Percentiles rank a stretch among this genome's conserved stretches.
Conservation (phyloP, 306 rosid genomes). For the Arachis stenosperma region DNA sequence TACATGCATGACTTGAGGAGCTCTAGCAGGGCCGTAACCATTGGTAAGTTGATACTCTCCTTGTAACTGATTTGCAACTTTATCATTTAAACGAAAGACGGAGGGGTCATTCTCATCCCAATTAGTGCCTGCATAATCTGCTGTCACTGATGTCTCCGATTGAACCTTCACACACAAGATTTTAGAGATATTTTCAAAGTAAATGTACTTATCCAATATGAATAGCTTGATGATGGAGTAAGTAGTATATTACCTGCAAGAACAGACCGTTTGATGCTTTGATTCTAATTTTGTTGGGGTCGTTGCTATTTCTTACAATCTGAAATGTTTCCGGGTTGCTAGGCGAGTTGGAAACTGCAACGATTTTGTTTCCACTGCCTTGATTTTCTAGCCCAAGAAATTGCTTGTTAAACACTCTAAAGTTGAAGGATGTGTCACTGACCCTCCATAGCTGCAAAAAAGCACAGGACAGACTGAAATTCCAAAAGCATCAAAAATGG, state of each 20-base stretch:
- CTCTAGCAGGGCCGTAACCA: constrained; percentile 62
- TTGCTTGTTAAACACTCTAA: constrained; percentile 46
- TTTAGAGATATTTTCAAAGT: too few species aligned
- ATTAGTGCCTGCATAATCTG: constrained; percentile 51
- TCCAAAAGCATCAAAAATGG: neutral
- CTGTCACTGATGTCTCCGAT: constrained; percentile 47
- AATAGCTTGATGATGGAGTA: neutral
- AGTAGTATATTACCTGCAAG: constrained; percentile 47
- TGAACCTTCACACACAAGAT: constrained; percentile 39
- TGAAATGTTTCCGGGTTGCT: constrained; percentile 45
- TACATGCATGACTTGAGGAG: constrained; percentile 53
- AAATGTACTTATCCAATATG: neutral
- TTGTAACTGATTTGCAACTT: constrained; percentile 19
- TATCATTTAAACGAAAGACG: constrained; percentile 37
- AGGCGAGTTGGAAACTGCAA: constrained; percentile 45
- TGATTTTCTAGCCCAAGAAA: constrained; percentile 41
- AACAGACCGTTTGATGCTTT: constrained; percentile 55
- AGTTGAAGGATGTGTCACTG: constrained; percentile 51
- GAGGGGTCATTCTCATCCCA: constrained; percentile 67
- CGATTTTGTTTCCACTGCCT: constrained; percentile 33
- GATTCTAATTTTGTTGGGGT: constrained; percentile 48
- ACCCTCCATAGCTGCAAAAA: constrained; percentile 63
- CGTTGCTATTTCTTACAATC: constrained; percentile 44
- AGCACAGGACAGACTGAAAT: neutral
- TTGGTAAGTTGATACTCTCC: constrained; percentile 70